phyloP scores from a whole-genome alignment of 2,329 filamentous ascomycete genomes.

The Bipolaris victoriae region DNA sequence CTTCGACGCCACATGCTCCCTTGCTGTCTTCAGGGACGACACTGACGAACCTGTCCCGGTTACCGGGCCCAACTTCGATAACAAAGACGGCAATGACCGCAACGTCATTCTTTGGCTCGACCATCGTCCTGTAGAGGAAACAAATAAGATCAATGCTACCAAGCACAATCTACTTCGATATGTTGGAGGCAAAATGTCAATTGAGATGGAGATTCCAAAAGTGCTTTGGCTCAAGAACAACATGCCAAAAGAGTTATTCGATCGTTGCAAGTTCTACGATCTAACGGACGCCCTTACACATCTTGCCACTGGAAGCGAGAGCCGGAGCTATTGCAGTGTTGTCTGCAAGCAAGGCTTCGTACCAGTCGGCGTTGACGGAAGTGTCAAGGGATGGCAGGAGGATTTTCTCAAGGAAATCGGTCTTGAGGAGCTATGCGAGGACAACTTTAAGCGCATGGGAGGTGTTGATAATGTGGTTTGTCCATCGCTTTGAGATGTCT shows the following conservation, averaged over 20 bases:
- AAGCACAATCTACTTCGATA: slow-evolving; percentile 92
- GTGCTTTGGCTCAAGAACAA: slow-evolving; percentile 98
- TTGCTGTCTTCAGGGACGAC: slow-evolving; percentile 86
- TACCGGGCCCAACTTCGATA: slow-evolving; percentile 82
- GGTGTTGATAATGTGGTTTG: slow-evolving; percentile 94
- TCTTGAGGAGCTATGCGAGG: slow-evolving; percentile 79
- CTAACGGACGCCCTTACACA: slow-evolving; percentile 91
- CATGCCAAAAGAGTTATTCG: slow-evolving; percentile 91
- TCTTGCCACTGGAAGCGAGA: slow-evolving; percentile 89
- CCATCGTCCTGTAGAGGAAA: slow-evolving; percentile 89
- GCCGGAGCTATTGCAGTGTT: slow-evolving; percentile 90
- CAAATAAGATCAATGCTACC: slow-evolving; percentile 90
- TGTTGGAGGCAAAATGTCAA: slow-evolving; percentile 97
- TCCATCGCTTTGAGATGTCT: slow-evolving; percentile 34
- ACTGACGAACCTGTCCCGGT: slow-evolving; percentile 92
- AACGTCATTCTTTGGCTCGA: slow-evolving; percentile 98
- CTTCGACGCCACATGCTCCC: slow-evolving; percentile 98
- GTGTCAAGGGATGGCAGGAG: slow-evolving; percentile 97
- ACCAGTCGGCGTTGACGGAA: slow-evolving; percentile 95
- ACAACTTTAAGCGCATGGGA: slow-evolving; percentile 91
- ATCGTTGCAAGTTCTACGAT: slow-evolving; percentile 96
- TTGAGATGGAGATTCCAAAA: slow-evolving; percentile 99
- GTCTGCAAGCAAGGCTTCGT: slow-evolving; percentile 98
- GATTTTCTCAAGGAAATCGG: slow-evolving; percentile 90
- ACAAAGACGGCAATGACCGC: slow-evolving; percentile 78